Evolutionary conservation across 441 rosid species (phyloP), one percentile per base, ranked within the genome.

Genomic region (Euphorbia celastroides): DNA sequence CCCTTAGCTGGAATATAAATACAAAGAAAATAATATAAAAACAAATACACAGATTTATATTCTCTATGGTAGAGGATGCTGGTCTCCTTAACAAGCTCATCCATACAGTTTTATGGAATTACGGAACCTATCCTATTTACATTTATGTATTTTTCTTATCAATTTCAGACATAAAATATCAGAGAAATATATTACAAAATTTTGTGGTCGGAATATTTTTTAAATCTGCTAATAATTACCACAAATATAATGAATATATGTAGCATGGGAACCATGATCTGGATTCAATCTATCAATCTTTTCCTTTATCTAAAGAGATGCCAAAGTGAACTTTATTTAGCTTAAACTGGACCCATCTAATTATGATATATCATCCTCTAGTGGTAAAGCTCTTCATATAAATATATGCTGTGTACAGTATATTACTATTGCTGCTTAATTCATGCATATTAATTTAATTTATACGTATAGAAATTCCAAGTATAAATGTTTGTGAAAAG

Each of bases 1-100:
- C 79, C 83, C 79, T 73, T 56, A 80, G 77, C 65, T 64, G 83
- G 78, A 82, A 77, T 75, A 68, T 78, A 81, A 77, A 83, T 79
- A 71, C 81, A 80, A 65, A 54, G 56, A 23, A 36, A 38, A 66
- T 67, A 56, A 46, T 61, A 69, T 57, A 59, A 44, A 66, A 32
- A 61, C 41, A 41, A 22, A 22, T 52, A 42, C 52, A 14, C 56
- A 48, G 56, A 72, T 51, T 19, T 51, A 51, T 61, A 72, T 69
- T 68, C 64, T 72, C 56, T 74, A 73, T 69, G 22, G 50, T 30
- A 23, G 25, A 48, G 67, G 67, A 66, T 58, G 73, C 64, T 80
- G 74, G 77, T 78, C 79, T 77, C 80, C 77, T 74, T 77, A 82
- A 74, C 79, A 77, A 68, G 68, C 55, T 73, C 81, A 64, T 32